These are phyloP conservation scores for Megacollybia marginata DNA, from an alignment of 768 basidiomycete species.

Conservation along the genomic window DNA sequence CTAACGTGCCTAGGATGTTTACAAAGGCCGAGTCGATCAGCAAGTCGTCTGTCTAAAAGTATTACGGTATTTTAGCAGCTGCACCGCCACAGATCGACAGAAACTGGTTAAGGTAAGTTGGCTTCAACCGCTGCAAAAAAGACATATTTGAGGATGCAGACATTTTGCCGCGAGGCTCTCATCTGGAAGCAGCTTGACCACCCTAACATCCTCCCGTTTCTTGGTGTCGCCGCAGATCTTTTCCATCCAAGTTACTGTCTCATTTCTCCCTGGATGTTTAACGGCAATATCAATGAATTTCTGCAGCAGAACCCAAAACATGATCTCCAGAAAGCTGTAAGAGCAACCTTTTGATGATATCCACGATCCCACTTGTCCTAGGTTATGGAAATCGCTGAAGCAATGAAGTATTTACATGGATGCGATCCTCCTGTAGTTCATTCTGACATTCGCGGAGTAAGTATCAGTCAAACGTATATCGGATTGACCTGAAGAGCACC, in stretches of 20 bases:
- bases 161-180: too few species aligned
- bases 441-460: slow-evolving; percentile 21
- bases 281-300: slow-evolving; percentile 13
- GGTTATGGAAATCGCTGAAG: slow-evolving; percentile 18
- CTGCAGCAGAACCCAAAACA: slow-evolving; percentile 16
- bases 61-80: neutral
- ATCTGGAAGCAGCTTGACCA: slow-evolving; percentile 24
- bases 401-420: slow-evolving; percentile 20
- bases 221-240: too few species aligned
- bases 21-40: neutral
- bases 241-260: slow-evolving; percentile 7
- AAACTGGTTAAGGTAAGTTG: too few species aligned
- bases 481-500: neutral
- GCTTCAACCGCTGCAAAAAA: too few species aligned
- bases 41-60: neutral
- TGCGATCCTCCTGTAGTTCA: slow-evolving; percentile 22
- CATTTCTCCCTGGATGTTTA: slow-evolving; percentile 26
- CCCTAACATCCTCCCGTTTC: too few species aligned
- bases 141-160: too few species aligned
- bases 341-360: slow-evolving; percentile 7
- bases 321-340: slow-evolving; percentile 15
- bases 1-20: neutral
- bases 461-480: neutral
- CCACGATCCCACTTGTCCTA: too few species aligned
- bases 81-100: too few species aligned